Conservation (phyloP, 2,329 filamentous ascomycete species). For the Ceratocystiopsis minuta region DNA sequence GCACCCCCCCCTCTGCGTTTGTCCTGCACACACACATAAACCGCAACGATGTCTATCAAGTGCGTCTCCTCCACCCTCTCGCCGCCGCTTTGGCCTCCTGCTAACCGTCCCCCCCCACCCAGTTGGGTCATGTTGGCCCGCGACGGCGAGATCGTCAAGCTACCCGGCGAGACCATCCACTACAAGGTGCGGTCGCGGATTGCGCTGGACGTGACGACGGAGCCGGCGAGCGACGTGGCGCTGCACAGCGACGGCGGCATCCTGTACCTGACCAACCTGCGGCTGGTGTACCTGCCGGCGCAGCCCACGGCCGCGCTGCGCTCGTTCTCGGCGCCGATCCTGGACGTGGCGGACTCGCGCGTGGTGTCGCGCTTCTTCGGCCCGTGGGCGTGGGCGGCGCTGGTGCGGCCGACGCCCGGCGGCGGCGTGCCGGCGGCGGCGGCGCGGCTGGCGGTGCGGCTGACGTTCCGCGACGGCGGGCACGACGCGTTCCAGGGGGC, state of each 20-base stretch:
- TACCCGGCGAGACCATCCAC: slow-evolving; percentile 67
- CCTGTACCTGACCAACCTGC: slow-evolving; percentile 68
- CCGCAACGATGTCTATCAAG: too few species aligned
- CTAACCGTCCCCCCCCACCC: slow-evolving; percentile 11
- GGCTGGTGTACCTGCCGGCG: slow-evolving; percentile 73
- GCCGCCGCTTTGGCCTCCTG: too few species aligned
- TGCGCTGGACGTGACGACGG: slow-evolving; percentile 54
- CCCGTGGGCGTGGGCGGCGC: slow-evolving; percentile 72
- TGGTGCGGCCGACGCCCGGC: slow-evolving; percentile 62
- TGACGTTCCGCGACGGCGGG: slow-evolving; percentile 90
- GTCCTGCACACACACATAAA: too few species aligned
- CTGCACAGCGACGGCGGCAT: slow-evolving; percentile 58
- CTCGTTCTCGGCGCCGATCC: slow-evolving; percentile 76
- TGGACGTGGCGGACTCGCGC: slow-evolving; percentile 73
- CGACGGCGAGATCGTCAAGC: slow-evolving; percentile 55
- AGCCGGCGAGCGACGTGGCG: slow-evolving; percentile 47
- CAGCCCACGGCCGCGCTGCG: slow-evolving; percentile 52
- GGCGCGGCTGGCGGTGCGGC: slow-evolving; percentile 57
- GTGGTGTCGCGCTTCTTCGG: slow-evolving; percentile 84
- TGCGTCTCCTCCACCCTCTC: too few species aligned
- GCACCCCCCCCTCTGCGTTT: too few species aligned
- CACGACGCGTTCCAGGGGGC: slow-evolving; percentile 75
- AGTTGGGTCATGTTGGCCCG: slow-evolving; percentile 87
- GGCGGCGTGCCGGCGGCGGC: slow-evolving; percentile 65
- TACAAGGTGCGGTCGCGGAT: slow-evolving; percentile 68